phyloP scores from a whole-genome alignment of 1,284 basidiomycete genomes.

The Peniophora sp. region DNA sequence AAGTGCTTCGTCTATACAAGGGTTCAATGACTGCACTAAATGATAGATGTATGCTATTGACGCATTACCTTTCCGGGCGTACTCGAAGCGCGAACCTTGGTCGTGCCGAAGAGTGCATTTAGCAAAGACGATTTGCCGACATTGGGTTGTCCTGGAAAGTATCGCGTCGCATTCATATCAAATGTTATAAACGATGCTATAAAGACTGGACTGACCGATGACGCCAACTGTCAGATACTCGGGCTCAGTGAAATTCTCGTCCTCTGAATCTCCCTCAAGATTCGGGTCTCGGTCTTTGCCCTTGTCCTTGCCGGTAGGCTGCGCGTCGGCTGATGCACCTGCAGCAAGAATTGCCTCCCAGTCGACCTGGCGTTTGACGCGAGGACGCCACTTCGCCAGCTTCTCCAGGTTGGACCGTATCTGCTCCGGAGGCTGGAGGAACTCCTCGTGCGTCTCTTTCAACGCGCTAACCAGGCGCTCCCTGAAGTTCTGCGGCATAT shows the following conservation, averaged over 20 bases:
- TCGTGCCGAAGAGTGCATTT: slow-evolving; percentile 83
- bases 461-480: slow-evolving; percentile 62
- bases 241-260: slow-evolving; percentile 26
- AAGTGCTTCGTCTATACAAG: slow-evolving; percentile 79
- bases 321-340: slow-evolving; percentile 23
- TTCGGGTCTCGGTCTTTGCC: background rate
- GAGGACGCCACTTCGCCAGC: slow-evolving; percentile 59
- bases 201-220: slow-evolving; percentile 47
- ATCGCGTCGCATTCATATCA: background rate
- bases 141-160: slow-evolving; percentile 78
- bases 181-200: background rate
- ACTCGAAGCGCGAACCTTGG: slow-evolving; percentile 77
- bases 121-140: slow-evolving; percentile 89
- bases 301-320: slow-evolving; percentile 12
- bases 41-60: slow-evolving; percentile 17
- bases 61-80: slow-evolving; percentile 83
- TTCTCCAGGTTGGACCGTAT: slow-evolving; percentile 45
- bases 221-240: slow-evolving; percentile 76
- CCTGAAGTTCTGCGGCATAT: slow-evolving; percentile 55
- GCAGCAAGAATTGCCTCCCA: slow-evolving; percentile 60
- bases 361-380: slow-evolving; percentile 55
- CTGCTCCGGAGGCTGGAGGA: slow-evolving; percentile 62
- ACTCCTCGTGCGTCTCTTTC: slow-evolving; percentile 55
- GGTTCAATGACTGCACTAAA: slow-evolving; percentile 1
- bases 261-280: slow-evolving; percentile 14